Percentiles rank a stretch among this genome's conserved stretches.
phyloP scores from a whole-genome alignment of 768 basidiomycete species.

The Boletus coccyginus region DNA sequence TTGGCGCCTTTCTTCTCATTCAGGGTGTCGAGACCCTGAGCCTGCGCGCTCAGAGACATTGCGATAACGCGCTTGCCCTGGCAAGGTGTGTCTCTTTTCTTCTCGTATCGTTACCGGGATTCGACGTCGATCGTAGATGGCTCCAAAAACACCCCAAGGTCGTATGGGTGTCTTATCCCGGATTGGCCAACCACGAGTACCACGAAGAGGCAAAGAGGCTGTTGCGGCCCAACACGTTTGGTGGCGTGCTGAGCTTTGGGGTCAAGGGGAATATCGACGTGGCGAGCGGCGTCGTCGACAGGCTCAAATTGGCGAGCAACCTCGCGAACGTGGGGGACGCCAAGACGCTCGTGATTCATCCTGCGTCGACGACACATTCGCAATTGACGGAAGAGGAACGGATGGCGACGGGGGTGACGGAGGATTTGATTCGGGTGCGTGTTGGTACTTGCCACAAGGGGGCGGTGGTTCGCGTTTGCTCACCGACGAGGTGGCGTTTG shows the following conservation, averaged over 20 bases:
- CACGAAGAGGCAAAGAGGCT: slow-evolving; percentile 9
- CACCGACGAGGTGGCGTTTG: no score
- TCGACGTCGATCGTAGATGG: slow-evolving; percentile 6
- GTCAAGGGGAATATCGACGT: slow-evolving; percentile 1
- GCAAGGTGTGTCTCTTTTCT: slow-evolving; percentile 39
- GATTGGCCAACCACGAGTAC: slow-evolving; percentile 6
- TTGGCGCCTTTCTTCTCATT: slow-evolving; percentile 71
- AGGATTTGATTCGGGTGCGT: slow-evolving; percentile 67
- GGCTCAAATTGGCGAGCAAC: slow-evolving; percentile 36
- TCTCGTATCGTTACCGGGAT: no score
- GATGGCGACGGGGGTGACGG: slow-evolving; percentile 63
- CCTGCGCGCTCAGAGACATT: slow-evolving; percentile 68
- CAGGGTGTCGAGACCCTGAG: slow-evolving; percentile 78
- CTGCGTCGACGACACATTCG: slow-evolving; percentile 73
- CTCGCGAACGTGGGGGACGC: slow-evolving; percentile 51
- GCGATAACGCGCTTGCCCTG: slow-evolving; percentile 65
- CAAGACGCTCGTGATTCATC: slow-evolving; percentile 81
- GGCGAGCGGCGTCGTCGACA: slow-evolving; percentile 36
- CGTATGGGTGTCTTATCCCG: slow-evolving; percentile 13
- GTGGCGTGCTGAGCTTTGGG: slow-evolving; percentile 17
- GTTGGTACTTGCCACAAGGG: background rate
- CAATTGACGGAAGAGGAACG: slow-evolving; percentile 65
- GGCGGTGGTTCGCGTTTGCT: no score
- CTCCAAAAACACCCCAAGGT: slow-evolving; percentile 10
- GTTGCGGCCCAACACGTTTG: slow-evolving; percentile 6